These are phyloP conservation scores for Arxiozyma slooffiae DNA, from an alignment of 1,139 yeast species.

Conservation along the genomic window DNA sequence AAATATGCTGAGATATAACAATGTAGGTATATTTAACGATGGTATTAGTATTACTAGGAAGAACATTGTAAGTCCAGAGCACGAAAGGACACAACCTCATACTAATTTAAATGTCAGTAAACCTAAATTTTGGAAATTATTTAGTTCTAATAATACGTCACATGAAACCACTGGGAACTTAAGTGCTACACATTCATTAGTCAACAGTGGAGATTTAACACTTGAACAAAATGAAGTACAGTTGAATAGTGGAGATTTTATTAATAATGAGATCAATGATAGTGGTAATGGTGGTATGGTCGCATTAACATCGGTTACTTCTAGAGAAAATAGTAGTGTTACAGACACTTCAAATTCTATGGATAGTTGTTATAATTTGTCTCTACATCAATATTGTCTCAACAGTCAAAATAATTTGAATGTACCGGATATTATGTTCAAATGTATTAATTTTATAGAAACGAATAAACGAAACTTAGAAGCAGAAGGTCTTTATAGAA, in stretches of 20 bases:
- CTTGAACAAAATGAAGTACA: background rate
- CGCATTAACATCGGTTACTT: conserved; percentile 7
- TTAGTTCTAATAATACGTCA: conserved; percentile 8
- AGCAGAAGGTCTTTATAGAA: conserved; percentile 80
- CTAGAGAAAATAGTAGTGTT: conserved; percentile 5
- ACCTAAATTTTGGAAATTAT: conserved; percentile 27
- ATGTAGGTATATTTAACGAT: conserved; percentile 2
- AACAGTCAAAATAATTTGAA: conserved; percentile 46
- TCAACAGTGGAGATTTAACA: background rate
- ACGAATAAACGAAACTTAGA: conserved; percentile 46
- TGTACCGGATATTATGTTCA: conserved; percentile 62
- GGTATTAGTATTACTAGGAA: background rate
- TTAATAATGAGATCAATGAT: background rate
- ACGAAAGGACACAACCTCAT: background rate
- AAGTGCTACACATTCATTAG: background rate
- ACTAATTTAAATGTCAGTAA: conserved; percentile 6
- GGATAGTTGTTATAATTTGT: background rate
- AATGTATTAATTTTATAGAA: conserved; percentile 76
- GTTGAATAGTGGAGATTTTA: background rate
- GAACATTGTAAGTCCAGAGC: background rate
- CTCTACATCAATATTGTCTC: conserved; percentile 49
- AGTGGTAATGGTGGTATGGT: conserved; percentile 5
- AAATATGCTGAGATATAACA: background rate
- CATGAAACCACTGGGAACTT: background rate
- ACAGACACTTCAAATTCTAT: background rate